A percentile compares a stretch with the other conserved stretches of the same genome.
phyloP scores from a whole-genome alignment of 768 basidiomycete genomes.

The Naganishia kalamii region DNA sequence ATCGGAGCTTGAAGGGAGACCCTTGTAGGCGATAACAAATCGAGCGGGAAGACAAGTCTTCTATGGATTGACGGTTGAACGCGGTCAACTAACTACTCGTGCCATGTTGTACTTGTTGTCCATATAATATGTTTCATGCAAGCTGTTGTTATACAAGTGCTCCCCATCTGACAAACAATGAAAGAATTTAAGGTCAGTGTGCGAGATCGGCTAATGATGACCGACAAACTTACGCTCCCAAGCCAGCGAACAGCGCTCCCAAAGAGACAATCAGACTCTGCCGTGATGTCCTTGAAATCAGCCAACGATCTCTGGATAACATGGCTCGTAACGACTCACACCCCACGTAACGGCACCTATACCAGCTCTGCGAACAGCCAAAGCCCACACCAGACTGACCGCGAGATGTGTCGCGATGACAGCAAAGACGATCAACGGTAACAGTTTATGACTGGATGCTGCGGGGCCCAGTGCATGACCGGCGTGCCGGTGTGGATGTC shows the following conservation, averaged over 20 bases:
- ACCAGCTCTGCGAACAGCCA: conserved; percentile 39
- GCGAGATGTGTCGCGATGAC: conserved; percentile 32
- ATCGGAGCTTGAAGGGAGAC: too few species aligned
- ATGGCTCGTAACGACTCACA: conserved; percentile 40
- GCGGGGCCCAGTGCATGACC: neutral
- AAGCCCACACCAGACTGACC: conserved; percentile 38
- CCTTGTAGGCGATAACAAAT: too few species aligned
- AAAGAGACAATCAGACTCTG: conserved; percentile 45
- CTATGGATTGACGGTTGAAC: too few species aligned
- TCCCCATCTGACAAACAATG: neutral
- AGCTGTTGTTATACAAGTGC: neutral
- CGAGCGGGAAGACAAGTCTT: too few species aligned
- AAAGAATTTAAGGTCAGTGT: neutral
- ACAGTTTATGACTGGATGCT: conserved; percentile 27
- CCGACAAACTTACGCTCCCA: conserved; percentile 30
- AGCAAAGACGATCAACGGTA: conserved; percentile 37
- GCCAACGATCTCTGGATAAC: too few species aligned
- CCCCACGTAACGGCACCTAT: conserved; percentile 46
- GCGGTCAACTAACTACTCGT: too few species aligned
- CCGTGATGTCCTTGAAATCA: too few species aligned
- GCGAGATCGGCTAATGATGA: neutral
- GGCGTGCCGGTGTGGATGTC: neutral
- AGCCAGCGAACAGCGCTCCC: conserved; percentile 42
- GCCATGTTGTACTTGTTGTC: too few species aligned
- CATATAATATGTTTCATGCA: too few species aligned